Percentiles rank a stretch among this genome's conserved stretches.
These are phyloP conservation scores for Orbilia ellipsospora DNA, from an alignment of 2,329 filamentous ascomycete genomes.

Conservation along the genomic window DNA sequence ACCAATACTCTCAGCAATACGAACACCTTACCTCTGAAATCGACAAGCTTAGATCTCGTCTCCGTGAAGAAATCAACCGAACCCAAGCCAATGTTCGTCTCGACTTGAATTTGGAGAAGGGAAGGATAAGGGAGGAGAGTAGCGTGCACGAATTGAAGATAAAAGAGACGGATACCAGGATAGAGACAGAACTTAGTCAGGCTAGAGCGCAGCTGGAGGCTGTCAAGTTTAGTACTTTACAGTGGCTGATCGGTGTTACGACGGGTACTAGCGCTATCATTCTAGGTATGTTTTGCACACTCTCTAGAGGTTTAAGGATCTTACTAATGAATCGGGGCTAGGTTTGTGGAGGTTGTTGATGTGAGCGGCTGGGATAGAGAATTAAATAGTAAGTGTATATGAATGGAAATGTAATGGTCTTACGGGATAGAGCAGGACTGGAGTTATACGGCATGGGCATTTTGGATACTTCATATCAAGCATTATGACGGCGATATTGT, in stretches of 20 bases:
- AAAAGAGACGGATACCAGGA: slow-evolving; percentile 97
- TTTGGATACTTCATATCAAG: neutral
- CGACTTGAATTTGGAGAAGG: slow-evolving; percentile 96
- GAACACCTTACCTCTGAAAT: slow-evolving; percentile 94
- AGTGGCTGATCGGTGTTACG: slow-evolving; percentile 93
- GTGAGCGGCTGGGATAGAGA: slow-evolving; percentile 15
- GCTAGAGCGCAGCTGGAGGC: slow-evolving; percentile 91
- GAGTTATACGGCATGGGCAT: neutral
- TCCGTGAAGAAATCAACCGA: slow-evolving; percentile 92
- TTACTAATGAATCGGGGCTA: slow-evolving; percentile 17
- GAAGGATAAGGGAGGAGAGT: slow-evolving; percentile 93
- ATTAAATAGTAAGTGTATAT: neutral
- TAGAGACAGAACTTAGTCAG: slow-evolving; percentile 95
- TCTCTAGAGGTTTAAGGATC: neutral
- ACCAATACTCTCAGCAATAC: slow-evolving; percentile 87
- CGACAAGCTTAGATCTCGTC: slow-evolving; percentile 86
- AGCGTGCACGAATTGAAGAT: slow-evolving; percentile 97
- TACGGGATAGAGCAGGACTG: neutral
- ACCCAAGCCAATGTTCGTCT: slow-evolving; percentile 93
- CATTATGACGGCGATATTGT: neutral
- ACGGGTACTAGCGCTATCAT: slow-evolving; percentile 65
- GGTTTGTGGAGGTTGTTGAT: slow-evolving; percentile 53
- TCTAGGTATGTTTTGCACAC: slow-evolving; percentile 31
- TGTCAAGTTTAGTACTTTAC: slow-evolving; percentile 96
- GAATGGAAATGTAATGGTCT: neutral